Percentiles rank a stretch among this genome's conserved stretches.
Evolutionary conservation across 148 eudicot genomes (phyloP).

Genomic region (Cornus controversa): DNA sequence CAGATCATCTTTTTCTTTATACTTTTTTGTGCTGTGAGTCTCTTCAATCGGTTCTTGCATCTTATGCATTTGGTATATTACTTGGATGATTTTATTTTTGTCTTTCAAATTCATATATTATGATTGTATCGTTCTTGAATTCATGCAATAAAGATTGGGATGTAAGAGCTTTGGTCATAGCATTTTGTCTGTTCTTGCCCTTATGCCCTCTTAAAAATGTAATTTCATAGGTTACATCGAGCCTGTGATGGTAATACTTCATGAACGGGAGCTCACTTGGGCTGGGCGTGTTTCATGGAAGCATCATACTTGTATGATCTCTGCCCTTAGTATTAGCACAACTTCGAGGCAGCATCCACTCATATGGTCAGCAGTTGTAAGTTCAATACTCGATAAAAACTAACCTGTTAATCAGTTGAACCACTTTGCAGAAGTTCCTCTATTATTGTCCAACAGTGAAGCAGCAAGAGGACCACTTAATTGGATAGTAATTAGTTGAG

Average conservation of each 20-base stretch:
- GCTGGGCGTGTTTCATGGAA: conserved; percentile 91
- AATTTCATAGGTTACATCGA: conserved; percentile 74
- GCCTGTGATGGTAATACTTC: conserved; percentile 91
- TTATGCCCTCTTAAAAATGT: conserved; percentile 14
- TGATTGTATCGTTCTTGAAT: not conserved
- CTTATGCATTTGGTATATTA: not conserved
- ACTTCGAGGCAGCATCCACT: conserved; percentile 92
- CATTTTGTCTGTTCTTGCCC: not conserved
- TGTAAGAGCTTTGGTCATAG: not conserved
- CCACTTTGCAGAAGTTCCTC: not conserved
- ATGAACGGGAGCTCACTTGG: conserved; percentile 94
- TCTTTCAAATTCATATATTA: not conserved
- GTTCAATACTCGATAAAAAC: conserved; percentile 17
- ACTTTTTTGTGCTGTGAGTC: not conserved
- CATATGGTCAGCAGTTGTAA: conserved; percentile 93
- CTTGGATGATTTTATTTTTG: not conserved
- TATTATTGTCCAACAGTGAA: not conserved
- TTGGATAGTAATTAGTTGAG: not conserved
- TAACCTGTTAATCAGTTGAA: not conserved
- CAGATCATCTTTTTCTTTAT: not conserved
- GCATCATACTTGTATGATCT: conserved; percentile 89
- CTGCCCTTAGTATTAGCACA: conserved; percentile 90
- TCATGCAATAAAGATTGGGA: not conserved
- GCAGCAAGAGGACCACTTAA: not conserved
- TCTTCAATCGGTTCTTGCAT: not conserved